These are phyloP conservation scores for Cercospora sojina DNA, from an alignment of 2,329 filamentous ascomycete species.

Conservation along the genomic window DNA sequence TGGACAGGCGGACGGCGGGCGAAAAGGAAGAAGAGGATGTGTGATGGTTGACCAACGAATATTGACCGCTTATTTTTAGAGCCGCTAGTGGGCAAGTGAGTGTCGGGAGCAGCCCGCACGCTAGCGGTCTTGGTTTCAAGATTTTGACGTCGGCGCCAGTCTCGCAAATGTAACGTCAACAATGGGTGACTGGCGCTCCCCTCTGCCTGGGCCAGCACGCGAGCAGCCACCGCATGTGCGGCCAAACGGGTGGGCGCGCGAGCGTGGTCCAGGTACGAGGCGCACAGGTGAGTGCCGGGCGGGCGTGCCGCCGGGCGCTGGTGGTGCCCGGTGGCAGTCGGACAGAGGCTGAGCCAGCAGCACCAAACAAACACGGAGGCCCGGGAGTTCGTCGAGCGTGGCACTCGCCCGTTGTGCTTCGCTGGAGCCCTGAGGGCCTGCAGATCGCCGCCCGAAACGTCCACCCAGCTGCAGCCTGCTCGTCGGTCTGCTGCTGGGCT, in stretches of 20 bases:
- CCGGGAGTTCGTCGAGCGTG: neutral
- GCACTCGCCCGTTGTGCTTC: neutral
- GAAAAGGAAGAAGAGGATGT: neutral
- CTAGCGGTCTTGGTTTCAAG: neutral
- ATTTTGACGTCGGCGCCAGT: neutral
- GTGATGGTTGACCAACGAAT: neutral
- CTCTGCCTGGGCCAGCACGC: neutral
- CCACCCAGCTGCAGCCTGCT: neutral
- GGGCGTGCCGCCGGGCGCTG: neutral
- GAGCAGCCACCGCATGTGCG: neutral
- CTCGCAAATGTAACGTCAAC: conserved; percentile 1
- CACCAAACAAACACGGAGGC: conserved; percentile 5
- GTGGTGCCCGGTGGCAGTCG: neutral
- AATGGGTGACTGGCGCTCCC: neutral
- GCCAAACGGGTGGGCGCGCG: neutral
- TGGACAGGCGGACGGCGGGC: neutral
- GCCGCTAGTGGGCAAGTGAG: neutral
- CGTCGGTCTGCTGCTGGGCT: neutral
- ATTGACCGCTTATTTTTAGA: neutral
- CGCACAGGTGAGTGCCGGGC: neutral
- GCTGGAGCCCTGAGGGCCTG: conserved; percentile 12
- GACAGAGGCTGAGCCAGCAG: conserved; percentile 10
- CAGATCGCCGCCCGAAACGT: conserved; percentile 14
- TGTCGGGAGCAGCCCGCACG: neutral
- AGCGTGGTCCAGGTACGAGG: neutral